Evolutionary conservation across 2,329 filamentous ascomycete species (phyloP).

Genomic region (Fusarium odoratissimum): DNA sequence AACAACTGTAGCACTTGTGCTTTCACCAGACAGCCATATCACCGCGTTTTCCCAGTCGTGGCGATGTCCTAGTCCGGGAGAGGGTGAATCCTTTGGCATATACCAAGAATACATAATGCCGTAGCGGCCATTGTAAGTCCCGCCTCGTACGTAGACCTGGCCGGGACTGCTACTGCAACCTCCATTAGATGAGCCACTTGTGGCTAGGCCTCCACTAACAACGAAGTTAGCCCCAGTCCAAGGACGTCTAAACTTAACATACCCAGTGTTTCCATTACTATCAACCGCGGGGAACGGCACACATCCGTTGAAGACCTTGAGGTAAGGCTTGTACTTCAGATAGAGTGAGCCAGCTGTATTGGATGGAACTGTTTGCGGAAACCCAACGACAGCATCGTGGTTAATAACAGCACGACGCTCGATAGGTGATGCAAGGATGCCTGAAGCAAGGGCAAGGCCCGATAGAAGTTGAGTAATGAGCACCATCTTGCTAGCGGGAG

Average conservation of each 20-base stretch:
- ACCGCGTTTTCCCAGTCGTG: constrained; percentile 46
- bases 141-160: constrained; percentile 54
- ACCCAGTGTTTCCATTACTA: constrained; percentile 62
- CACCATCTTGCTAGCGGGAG: constrained; percentile 28
- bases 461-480: constrained; percentile 35
- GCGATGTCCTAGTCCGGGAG: constrained; percentile 45
- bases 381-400: constrained; percentile 50
- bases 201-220: constrained; percentile 49
- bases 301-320: constrained; percentile 67
- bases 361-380: constrained; percentile 47
- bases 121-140: constrained; percentile 48
- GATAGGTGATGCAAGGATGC: constrained; percentile 42
- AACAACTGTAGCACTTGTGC: constrained; percentile 43
- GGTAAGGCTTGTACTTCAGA: constrained; percentile 51
- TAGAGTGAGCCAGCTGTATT: constrained; percentile 45
- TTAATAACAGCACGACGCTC: constrained; percentile 45
- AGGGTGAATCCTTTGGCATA: constrained; percentile 57
- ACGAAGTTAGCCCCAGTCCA: neutral
- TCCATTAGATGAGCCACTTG: constrained; percentile 46
- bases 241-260: neutral
- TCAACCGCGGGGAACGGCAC: constrained; percentile 73
- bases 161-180: constrained; percentile 51
- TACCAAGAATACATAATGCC: constrained; percentile 61
- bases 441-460: constrained; percentile 32
- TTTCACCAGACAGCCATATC: constrained; percentile 44